Base-by-base conservation (phyloP, 768 basidiomycete species). In the Lactarius vividus region DNA sequence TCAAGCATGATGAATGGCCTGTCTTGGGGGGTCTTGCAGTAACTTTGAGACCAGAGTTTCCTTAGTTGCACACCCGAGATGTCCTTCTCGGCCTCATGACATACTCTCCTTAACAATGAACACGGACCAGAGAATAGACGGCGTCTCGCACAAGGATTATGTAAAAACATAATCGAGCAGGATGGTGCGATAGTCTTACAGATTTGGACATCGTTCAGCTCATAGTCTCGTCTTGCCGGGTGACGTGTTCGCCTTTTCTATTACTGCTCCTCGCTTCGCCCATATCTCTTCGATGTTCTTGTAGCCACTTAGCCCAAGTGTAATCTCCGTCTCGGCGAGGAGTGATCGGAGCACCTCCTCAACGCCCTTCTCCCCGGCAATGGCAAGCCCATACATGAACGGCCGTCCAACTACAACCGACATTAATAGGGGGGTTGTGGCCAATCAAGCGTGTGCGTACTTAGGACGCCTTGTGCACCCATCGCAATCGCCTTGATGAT, bases 401-500 rank as follows among this genome's bases (percentile, higher is more conserved):
- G 88, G 88, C 23, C 91, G 83, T 28, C 83, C 90, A 37, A 92
- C 88, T 91, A 66, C 9, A 11, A 29, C 0, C 11, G 2, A 33
- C 57, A 57, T 49, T 49, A 6, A 26, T 15, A 18, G 6, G 29
- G 20, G 8, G n/a, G 10, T 20, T 15, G 11, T 31, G 5, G 28
- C 13, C 2, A 6, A 20, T 39, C 3, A 6, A 20, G 6, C 3
- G 11, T 15, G 39, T 18, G 82, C 89, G 70, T 69, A 92, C 86
- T 79, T 23, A 94, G 74, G 18, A 95, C 86, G 11, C 80, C 92
- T 70, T 95, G 88, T 8, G 94, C 94, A 44, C 94, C 93, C 0
- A 96, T 80, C 1, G 92, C 92, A 31, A 95, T 76, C 0, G 94
- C 94, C 75, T 92, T 91, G 75, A 92, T 81, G 56, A 94, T 84